These are phyloP conservation scores for Plasmodium vivax DNA, from an alignment of 169 alveolate species.

Conservation along the genomic window DNA sequence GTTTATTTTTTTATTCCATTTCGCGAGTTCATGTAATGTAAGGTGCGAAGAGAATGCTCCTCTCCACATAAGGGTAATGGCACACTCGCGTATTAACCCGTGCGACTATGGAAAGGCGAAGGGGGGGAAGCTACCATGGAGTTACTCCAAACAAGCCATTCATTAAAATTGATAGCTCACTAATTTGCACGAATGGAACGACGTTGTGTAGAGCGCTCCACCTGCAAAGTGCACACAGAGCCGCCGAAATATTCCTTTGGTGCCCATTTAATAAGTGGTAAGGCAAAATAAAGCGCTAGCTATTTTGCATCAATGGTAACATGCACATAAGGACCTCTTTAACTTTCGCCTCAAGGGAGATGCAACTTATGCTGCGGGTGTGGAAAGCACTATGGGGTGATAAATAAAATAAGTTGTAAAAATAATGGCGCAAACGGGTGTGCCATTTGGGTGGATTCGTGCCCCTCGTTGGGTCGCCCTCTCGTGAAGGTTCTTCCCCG, in stretches of 20 bases:
- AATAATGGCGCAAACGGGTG: neutral
- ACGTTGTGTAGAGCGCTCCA: neutral
- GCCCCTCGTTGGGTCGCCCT: neutral
- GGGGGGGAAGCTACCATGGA: neutral
- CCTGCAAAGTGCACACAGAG: neutral
- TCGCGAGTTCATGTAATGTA: neutral
- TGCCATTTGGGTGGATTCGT: neutral
- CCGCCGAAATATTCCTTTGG: neutral
- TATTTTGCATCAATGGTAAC: neutral
- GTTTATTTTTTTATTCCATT: neutral
- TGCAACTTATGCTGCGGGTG: neutral
- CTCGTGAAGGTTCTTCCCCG: neutral
- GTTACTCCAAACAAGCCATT: neutral
- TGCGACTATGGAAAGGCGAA: neutral
- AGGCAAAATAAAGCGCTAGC: neutral
- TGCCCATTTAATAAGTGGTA: neutral
- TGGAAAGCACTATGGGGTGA: neutral
- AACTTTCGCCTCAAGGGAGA: neutral
- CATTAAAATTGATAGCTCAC: neutral
- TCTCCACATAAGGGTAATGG: neutral
- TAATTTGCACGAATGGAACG: neutral
- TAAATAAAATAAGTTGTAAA: neutral
- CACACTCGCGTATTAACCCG: neutral
- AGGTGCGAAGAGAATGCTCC: neutral
- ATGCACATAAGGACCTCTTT: neutral